A percentile compares a stretch with the other conserved stretches of the same genome.
Evolutionary conservation across 139 green algal species (phyloP).

Genomic region (Chlorella vulgaris): DNA sequence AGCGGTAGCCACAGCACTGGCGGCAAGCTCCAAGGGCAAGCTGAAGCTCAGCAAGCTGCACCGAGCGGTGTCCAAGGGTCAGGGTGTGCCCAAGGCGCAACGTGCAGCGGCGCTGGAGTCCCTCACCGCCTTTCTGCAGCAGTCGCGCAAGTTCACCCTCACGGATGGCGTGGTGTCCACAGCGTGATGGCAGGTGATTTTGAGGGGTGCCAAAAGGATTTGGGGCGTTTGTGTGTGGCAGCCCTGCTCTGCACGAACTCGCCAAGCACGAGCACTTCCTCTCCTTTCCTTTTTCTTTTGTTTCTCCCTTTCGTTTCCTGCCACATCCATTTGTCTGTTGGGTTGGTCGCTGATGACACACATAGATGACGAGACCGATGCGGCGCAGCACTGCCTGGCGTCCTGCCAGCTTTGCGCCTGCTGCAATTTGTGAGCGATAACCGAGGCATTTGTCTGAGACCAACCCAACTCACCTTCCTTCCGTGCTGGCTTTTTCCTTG

Average conservation of each 20-base stretch:
- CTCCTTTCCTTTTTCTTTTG: background rate
- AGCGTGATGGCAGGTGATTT: background rate
- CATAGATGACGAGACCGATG: constrained; percentile 28
- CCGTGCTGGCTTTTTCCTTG: background rate
- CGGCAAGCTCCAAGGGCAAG: background rate
- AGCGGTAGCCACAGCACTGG: constrained; percentile 13
- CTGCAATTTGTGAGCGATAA: constrained; percentile 14
- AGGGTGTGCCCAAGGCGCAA: constrained; percentile 31
- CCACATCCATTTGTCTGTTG: background rate
- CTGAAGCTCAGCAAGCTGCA: constrained; percentile 28
- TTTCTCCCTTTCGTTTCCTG: background rate
- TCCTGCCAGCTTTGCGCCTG: constrained; percentile 6
- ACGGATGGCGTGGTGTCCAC: constrained; percentile 18
- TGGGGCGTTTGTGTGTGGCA: background rate
- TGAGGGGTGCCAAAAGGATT: background rate
- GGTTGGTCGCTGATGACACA: background rate
- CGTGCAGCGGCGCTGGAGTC: background rate
- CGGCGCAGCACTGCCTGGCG: background rate
- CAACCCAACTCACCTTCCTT: background rate
- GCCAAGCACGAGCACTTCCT: background rate
- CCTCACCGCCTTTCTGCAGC: constrained; percentile 7
- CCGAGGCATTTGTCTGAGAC: constrained; percentile 32
- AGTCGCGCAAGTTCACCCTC: background rate
- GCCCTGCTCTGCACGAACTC: background rate
- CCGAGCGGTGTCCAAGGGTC: constrained; percentile 21